These are phyloP conservation scores for Akanthomyces uredinophilus DNA, from an alignment of 2,329 filamentous ascomycete species.

Conservation along the genomic window DNA sequence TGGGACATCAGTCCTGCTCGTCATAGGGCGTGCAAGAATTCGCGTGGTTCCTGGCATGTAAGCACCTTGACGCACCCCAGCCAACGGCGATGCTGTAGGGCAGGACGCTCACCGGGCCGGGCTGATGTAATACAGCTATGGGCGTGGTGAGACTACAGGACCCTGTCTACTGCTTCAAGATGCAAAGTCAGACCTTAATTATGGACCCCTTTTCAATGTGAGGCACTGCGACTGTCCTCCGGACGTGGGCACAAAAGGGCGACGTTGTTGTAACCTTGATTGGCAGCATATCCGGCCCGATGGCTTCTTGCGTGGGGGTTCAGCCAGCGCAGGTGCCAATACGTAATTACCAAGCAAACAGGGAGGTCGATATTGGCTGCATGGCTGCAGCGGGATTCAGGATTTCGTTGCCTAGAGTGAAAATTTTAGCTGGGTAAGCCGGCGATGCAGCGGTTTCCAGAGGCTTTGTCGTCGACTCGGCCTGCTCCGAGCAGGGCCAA, in stretches of 20 bases:
- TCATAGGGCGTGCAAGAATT: neutral
- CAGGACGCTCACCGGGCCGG: slow-evolving; percentile 4
- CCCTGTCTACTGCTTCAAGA: neutral
- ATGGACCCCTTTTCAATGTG: neutral
- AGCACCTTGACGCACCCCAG: neutral
- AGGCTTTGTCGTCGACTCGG: neutral
- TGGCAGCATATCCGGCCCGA: neutral
- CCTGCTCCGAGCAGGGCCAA: neutral
- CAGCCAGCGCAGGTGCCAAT: neutral
- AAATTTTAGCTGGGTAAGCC: neutral
- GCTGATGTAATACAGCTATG: slow-evolving; percentile 10
- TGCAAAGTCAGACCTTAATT: neutral
- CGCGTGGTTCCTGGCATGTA: neutral
- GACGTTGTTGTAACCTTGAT: neutral
- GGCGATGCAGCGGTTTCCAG: neutral
- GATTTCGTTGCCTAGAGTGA: slow-evolving; percentile 2
- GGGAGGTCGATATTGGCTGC: neutral
- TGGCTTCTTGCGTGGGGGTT: neutral
- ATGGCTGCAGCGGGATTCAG: neutral
- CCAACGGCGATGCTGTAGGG: neutral
- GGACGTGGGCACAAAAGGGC: neutral
- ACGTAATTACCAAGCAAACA: neutral
- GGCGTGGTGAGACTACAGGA: slow-evolving; percentile 1
- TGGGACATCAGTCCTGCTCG: neutral
- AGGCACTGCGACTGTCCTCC: neutral